These are phyloP conservation scores for Penicillium hordei DNA, from an alignment of 2,329 filamentous ascomycete species.

Conservation along the genomic window DNA sequence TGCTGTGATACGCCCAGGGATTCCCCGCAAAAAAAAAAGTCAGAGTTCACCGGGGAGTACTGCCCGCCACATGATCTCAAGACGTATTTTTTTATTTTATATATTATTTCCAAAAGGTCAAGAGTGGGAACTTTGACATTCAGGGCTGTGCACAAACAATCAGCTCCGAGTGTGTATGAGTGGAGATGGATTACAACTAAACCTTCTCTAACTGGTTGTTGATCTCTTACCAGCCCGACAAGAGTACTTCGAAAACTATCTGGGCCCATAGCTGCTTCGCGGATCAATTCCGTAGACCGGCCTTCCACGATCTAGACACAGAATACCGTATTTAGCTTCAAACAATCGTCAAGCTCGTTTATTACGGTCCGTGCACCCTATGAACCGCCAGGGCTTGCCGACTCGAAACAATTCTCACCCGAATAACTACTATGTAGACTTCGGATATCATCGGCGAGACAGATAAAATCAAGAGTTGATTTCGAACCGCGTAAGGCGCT, in stretches of 20 bases:
- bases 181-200: conserved; percentile 5
- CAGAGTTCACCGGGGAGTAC: conserved; percentile 15
- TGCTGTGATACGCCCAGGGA: conserved; percentile 28
- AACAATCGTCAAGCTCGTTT: conserved; percentile 19
- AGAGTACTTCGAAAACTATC: conserved; percentile 12
- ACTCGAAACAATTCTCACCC: conserved; percentile 16
- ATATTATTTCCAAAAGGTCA: background rate
- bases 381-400: conserved; percentile 15
- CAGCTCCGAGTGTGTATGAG: conserved; percentile 9
- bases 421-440: conserved; percentile 5
- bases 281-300: conserved; percentile 4
- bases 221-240: conserved; percentile 8
- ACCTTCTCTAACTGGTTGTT: conserved; percentile 3
- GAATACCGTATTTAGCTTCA: conserved; percentile 15
- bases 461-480: conserved; percentile 8
- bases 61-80: conserved; percentile 23
- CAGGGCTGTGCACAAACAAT: conserved; percentile 14
- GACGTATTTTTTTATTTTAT: background rate
- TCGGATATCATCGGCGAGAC: conserved; percentile 18
- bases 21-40: conserved; percentile 28
- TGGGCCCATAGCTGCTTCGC: conserved; percentile 3
- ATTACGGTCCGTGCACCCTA: conserved; percentile 20
- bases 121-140: background rate
- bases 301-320: conserved; percentile 23
- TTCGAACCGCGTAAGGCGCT: conserved; percentile 12